Evolutionary conservation across 2,329 filamentous ascomycete genomes (phyloP), one percentile per base, ranked within the genome.

Genomic region (Botrytis hyacinthi): DNA sequence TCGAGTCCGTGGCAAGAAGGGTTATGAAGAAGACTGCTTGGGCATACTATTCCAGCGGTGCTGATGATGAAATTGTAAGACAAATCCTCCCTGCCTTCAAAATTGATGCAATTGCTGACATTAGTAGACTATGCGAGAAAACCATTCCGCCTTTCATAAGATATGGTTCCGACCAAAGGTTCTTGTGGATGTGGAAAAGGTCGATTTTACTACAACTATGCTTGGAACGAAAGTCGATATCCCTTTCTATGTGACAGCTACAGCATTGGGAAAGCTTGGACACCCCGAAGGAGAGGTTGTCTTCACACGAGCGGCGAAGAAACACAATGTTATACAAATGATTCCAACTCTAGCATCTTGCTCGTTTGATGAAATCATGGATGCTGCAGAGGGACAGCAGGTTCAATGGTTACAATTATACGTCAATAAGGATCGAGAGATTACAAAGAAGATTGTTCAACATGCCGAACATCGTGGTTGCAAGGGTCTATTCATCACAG

Each of bases 11-110:
- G 51, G 96, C 96, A 8, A 90, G 92, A 79, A 87, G 90, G 57
- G 90, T 97, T 73, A 98, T 98, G 95, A 98, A 97, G 88, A 97
- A 93, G 85, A 92, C 91, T 1, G 95, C 95, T 0, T 99, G 96
- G 96, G 96, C 93, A 40, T 99, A 99, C 85, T 99, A 99, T 83
- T 97, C 94, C 0, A 96, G 93, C 80, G 95, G 93, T 73, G 94
- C 95, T 0, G 93, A 96, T 80, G 93, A 97, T 80, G 93, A 95
- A 83, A 94, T 95, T 83, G 92, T 93, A 81, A 80, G 88, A 82
- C 12, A n/a, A 26, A n/a, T 12, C 32, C 26, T 32, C 37, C n/a
- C 20, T 1, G 1, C 29, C 12, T 63, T 32, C 37, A 6, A 29
- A 35, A 48, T 14, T 18, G 20, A 37, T 26, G 54, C 42, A 26